These are phyloP conservation scores for Gracilaria domingensis DNA, from an alignment of 23 red algal species.

Conservation along the genomic window DNA sequence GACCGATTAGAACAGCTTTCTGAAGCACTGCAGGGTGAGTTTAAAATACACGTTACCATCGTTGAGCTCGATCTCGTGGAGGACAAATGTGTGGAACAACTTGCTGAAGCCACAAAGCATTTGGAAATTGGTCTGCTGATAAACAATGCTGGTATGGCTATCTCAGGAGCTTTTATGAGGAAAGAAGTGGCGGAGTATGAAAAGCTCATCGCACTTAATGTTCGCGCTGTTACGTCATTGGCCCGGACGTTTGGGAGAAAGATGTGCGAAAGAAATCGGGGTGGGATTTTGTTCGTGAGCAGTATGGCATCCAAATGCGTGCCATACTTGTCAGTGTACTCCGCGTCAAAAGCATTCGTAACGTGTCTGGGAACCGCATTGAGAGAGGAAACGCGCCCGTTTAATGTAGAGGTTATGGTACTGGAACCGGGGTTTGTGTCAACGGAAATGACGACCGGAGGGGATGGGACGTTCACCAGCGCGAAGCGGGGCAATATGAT, in stretches of 20 bases:
- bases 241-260: constrained; percentile 12
- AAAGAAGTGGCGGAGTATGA: not conserved
- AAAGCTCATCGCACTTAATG: constrained; percentile 36
- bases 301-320: constrained; percentile 25
- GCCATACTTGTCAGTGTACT: constrained; percentile 43
- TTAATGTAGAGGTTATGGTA: constrained; percentile 14
- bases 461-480: not conserved
- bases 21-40: not conserved
- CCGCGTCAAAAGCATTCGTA: constrained; percentile 46
- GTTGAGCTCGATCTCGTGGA: constrained; percentile 36
- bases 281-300: constrained; percentile 67
- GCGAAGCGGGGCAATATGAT: not conserved
- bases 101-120: constrained; percentile 16
- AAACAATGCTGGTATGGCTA: constrained; percentile 57
- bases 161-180: constrained; percentile 28
- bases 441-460: constrained; percentile 36
- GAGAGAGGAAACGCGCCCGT: not conserved
- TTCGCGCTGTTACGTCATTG: constrained; percentile 30
- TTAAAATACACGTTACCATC: not conserved
- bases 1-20: constrained; percentile 66
- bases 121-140: constrained; percentile 56
- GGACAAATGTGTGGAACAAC: not conserved
- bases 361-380: constrained; percentile 8
- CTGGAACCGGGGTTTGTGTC: constrained; percentile 57
- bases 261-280: constrained; percentile 14